Conservation (phyloP, 2,329 filamentous ascomycete species). For the Penicillium frequentans region DNA sequence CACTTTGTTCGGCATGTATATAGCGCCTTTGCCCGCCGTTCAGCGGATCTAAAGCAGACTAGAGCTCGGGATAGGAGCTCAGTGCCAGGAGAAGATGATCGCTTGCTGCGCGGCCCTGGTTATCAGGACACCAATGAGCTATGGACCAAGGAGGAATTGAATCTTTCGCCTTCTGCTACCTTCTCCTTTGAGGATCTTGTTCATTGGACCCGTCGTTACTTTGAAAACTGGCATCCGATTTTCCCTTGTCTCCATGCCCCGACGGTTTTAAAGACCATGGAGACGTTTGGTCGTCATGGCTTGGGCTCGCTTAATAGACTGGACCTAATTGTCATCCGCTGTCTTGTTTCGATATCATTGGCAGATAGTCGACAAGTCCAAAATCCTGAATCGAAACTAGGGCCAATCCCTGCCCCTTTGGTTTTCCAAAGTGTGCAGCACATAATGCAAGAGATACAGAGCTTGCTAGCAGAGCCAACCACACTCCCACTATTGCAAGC, state of each 20-base stretch:
- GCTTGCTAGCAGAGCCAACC: slow-evolving; percentile 49
- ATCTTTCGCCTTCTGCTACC: neutral
- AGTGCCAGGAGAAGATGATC: slow-evolving; percentile 60
- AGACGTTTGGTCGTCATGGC: slow-evolving; percentile 41
- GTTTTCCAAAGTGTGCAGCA: slow-evolving; percentile 53
- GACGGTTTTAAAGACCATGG: slow-evolving; percentile 49
- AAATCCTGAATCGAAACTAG: slow-evolving; percentile 1
- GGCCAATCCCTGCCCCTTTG: slow-evolving; percentile 43
- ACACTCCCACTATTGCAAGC: slow-evolving; percentile 53
- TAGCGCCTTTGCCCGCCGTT: slow-evolving; percentile 45
- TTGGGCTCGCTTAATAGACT: slow-evolving; percentile 30
- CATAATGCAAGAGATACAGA: slow-evolving; percentile 51
- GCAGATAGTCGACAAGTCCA: slow-evolving; percentile 52
- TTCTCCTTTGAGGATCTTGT: slow-evolving; percentile 52
- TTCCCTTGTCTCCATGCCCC: slow-evolving; percentile 59
- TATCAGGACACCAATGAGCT: slow-evolving; percentile 41
- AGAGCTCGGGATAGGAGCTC: slow-evolving; percentile 41
- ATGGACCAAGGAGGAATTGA: slow-evolving; percentile 13
- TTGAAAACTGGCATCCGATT: slow-evolving; percentile 59
- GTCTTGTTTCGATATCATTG: slow-evolving; percentile 55
- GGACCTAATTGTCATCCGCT: slow-evolving; percentile 48
- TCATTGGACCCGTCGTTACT: slow-evolving; percentile 54
- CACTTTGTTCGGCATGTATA: slow-evolving; percentile 60
- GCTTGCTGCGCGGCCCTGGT: slow-evolving; percentile 29
- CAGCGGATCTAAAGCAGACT: slow-evolving; percentile 28